Evolutionary conservation across 2,329 filamentous ascomycete genomes (phyloP).

Genomic region (Berkeleyomyces rouxiae): DNA sequence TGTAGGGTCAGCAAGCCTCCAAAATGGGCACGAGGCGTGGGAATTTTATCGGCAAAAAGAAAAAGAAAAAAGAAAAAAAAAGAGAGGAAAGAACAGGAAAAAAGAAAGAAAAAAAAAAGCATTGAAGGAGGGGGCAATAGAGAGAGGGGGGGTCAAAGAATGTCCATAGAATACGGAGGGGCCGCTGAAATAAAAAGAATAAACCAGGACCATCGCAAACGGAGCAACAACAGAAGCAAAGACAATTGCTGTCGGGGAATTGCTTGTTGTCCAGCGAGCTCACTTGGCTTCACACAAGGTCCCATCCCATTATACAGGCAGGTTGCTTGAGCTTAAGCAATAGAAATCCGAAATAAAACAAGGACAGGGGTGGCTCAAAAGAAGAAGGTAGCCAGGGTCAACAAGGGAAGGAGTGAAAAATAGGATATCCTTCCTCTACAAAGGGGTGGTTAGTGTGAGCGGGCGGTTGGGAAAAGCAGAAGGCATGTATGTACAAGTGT

Average conservation of each 20-base stretch:
- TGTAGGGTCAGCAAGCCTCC: background rate
- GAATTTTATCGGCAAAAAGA: slow-evolving; percentile 9
- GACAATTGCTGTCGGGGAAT: background rate
- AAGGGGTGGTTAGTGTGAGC: background rate
- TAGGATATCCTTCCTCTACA: background rate
- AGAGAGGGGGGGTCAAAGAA: background rate
- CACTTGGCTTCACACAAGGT: background rate
- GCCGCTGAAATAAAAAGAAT: slow-evolving; percentile 2
- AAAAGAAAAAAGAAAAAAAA: background rate
- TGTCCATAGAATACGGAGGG: slow-evolving; percentile 9
- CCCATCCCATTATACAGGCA: background rate
- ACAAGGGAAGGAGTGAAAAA: background rate
- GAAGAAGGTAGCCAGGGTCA: background rate
- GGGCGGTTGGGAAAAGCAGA: background rate
- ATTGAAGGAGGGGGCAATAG: background rate
- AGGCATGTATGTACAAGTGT: too few species aligned
- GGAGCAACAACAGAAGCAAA: background rate
- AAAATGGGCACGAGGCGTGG: slow-evolving; percentile 6
- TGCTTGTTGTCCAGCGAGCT: background rate
- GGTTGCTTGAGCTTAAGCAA: background rate
- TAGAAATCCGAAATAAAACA: background rate
- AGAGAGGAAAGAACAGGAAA: background rate
- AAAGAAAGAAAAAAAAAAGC: background rate
- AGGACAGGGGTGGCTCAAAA: background rate
- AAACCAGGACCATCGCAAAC: background rate